Percentiles rank a stretch among this genome's conserved stretches.
phyloP scores from a whole-genome alignment of 768 basidiomycete genomes.

The Wakefieldia striispora region DNA sequence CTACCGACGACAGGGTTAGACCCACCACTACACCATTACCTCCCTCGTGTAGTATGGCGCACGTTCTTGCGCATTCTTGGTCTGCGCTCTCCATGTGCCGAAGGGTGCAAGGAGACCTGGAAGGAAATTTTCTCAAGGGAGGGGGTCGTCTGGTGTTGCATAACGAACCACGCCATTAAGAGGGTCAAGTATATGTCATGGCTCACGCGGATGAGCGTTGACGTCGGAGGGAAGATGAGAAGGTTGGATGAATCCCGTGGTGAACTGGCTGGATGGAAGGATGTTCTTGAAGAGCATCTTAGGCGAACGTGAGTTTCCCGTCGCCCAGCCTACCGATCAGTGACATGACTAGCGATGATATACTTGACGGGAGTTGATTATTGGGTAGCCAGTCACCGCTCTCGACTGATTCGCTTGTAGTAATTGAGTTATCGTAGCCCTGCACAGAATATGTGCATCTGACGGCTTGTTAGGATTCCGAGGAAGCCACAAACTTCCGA shows the following conservation, averaged over 20 bases:
- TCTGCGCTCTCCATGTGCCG: conserved; percentile 39
- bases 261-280: conserved; percentile 41
- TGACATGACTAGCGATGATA: too few species aligned
- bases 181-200: conserved; percentile 18
- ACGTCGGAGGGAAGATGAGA: conserved; percentile 40
- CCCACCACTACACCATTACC: conserved; percentile 58
- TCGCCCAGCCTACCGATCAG: too few species aligned
- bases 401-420: too few species aligned
- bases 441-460: too few species aligned
- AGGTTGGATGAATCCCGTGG: conserved; percentile 52
- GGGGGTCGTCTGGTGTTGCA: conserved; percentile 51
- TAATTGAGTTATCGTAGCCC: too few species aligned
- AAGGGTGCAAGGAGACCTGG: conserved; percentile 47
- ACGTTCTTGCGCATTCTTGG: conserved; percentile 48
- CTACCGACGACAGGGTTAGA: conserved; percentile 53
- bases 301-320: not conserved
- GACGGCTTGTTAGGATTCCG: too few species aligned
- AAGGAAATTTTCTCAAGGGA: conserved; percentile 43
- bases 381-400: too few species aligned
- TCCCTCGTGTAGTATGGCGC: conserved; percentile 55
- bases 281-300: conserved; percentile 9
- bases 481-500: too few species aligned
- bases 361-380: too few species aligned
- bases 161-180: conserved; percentile 37
- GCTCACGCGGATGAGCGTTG: conserved; percentile 21